Evolutionary conservation across 108 stramenopile species (phyloP).

Genomic region (Mayamaea pseudoterrestris): DNA sequence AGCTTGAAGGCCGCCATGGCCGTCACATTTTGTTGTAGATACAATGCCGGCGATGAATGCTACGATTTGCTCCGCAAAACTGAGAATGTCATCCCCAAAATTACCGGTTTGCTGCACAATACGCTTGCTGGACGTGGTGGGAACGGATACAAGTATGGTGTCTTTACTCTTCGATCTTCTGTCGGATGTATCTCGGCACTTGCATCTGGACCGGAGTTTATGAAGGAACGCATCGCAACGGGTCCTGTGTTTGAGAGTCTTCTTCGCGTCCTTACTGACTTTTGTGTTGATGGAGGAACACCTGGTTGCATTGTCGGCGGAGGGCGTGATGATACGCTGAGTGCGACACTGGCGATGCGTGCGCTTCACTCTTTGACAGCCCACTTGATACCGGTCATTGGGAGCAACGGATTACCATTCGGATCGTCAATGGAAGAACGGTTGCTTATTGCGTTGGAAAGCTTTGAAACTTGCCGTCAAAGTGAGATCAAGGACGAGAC

Average conservation of each 20-base stretch:
- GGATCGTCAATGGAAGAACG: slow-evolving; percentile 71
- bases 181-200: slow-evolving; percentile 82
- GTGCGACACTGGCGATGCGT: slow-evolving; percentile 74
- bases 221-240: slow-evolving; percentile 85
- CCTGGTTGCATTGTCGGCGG: slow-evolving; percentile 85
- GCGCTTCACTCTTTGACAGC: slow-evolving; percentile 62
- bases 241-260: slow-evolving; percentile 78
- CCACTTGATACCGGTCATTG: slow-evolving; percentile 71
- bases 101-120: slow-evolving; percentile 75
- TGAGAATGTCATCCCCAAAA: slow-evolving; percentile 87
- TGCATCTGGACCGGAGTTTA: slow-evolving; percentile 84
- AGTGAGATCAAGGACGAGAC: slow-evolving; percentile 48
- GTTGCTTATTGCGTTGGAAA: slow-evolving; percentile 54
- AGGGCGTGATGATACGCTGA: slow-evolving; percentile 68
- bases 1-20: slow-evolving; percentile 89
- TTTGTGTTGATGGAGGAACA: slow-evolving; percentile 84
- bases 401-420: slow-evolving; percentile 63
- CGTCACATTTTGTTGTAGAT: slow-evolving; percentile 81
- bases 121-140: slow-evolving; percentile 80
- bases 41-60: slow-evolving; percentile 81
- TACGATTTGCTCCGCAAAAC: slow-evolving; percentile 82
- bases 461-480: slow-evolving; percentile 47
- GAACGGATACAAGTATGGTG: slow-evolving; percentile 87
- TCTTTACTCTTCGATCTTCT: slow-evolving; percentile 79
- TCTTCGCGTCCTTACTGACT: slow-evolving; percentile 72